Conservation (phyloP, 2,329 filamentous ascomycete genomes). For the Aureobasidium uvarum region DNA sequence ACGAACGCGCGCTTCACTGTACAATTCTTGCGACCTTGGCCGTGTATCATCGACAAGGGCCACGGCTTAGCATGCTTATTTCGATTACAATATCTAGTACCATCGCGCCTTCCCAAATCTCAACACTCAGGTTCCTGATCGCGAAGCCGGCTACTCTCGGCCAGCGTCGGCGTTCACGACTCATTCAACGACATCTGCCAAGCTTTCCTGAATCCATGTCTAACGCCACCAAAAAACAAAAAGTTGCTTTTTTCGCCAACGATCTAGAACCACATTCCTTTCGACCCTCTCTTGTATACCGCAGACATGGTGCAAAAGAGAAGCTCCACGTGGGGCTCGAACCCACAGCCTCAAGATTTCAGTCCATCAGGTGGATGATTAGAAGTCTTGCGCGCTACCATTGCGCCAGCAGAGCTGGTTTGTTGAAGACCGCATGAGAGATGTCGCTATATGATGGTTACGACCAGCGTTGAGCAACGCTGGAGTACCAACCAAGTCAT, state of each 20-base stretch:
- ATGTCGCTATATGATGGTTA: neutral
- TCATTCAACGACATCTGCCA: neutral
- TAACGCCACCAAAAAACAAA: neutral
- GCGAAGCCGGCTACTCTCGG: neutral
- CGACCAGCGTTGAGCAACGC: neutral
- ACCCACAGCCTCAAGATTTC: constrained; percentile 31
- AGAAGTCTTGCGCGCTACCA: constrained; percentile 33
- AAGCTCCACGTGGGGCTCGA: constrained; percentile 21
- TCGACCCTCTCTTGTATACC: neutral
- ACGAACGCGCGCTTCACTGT: too few species aligned
- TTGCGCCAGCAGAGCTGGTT: constrained; percentile 29
- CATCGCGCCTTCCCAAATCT: neutral
- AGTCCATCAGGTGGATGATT: neutral
- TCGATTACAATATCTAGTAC: too few species aligned
- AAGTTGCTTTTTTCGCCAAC: neutral
- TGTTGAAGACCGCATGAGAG: neutral
- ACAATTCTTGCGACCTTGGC: too few species aligned
- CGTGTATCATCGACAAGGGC: too few species aligned
- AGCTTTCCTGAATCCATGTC: neutral
- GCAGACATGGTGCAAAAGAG: neutral
- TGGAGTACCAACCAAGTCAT: too few species aligned
- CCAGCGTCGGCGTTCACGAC: neutral
- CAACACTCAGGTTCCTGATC: neutral
- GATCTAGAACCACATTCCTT: neutral
- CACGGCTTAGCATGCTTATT: too few species aligned